Evolutionary conservation across 1,284 basidiomycete genomes (phyloP).

Genomic region (Earliella scabrosa): DNA sequence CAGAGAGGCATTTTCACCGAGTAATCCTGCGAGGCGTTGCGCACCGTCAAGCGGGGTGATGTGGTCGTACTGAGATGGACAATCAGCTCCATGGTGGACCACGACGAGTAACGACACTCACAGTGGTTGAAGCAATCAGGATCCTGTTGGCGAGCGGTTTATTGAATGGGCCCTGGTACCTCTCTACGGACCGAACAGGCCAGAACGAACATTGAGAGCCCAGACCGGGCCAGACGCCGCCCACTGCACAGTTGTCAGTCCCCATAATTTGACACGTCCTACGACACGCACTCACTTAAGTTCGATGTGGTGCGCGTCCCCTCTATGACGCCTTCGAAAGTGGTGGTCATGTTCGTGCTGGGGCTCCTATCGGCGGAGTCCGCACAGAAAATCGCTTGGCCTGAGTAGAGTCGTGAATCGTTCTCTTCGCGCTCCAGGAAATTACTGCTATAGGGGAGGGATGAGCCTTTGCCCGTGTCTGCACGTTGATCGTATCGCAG

Average conservation of each 20-base stretch:
- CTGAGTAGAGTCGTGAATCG: too few relatives aligned
- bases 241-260: conserved; percentile 3
- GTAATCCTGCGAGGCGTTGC: conserved; percentile 8
- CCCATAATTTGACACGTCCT: too few relatives aligned
- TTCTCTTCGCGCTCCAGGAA: too few relatives aligned
- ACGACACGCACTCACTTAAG: too few relatives aligned
- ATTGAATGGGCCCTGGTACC: conserved; percentile 30
- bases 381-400: too few relatives aligned
- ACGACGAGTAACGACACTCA: background rate
- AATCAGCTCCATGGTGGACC: too few relatives aligned
- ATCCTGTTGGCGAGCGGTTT: conserved; percentile 24
- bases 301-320: too few relatives aligned
- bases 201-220: conserved; percentile 17
- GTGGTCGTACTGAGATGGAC: conserved; percentile 19
- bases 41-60: conserved; percentile 23
- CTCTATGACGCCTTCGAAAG: too few relatives aligned
- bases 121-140: conserved; percentile 24
- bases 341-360: too few relatives aligned
- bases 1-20: conserved; percentile 22
- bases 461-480: too few relatives aligned
- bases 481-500: background rate
- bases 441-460: too few relatives aligned
- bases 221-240: conserved; percentile 8
- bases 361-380: too few relatives aligned
- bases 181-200: conserved; percentile 28